Percentiles rank a stretch among this genome's conserved stretches.
phyloP scores from a whole-genome alignment of 805 yeast genomes.

The Kodamaea sagamina region DNA sequence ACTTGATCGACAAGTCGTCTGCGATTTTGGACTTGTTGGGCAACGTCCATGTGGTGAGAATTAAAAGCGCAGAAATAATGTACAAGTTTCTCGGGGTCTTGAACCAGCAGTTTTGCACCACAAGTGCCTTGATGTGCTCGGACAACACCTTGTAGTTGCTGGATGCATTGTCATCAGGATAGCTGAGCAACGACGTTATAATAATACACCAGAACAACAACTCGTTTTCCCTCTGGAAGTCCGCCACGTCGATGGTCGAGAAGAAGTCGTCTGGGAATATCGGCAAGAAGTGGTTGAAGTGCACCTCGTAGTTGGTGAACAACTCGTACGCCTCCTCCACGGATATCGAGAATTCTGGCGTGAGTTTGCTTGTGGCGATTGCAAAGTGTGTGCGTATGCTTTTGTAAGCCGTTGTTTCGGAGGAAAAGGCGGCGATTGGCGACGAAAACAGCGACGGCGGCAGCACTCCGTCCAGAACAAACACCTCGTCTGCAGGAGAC shows the following conservation, averaged over 20 bases:
- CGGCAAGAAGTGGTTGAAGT: constrained; percentile 36
- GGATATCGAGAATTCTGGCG: constrained; percentile 13
- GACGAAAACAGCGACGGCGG: too few species aligned
- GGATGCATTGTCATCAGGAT: constrained; percentile 16
- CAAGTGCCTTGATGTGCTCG: constrained; percentile 38
- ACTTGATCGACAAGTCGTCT: constrained; percentile 39
- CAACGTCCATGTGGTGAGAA: constrained; percentile 49
- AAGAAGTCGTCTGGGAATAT: constrained; percentile 27
- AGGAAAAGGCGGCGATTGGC: background rate
- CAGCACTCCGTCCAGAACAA: background rate
- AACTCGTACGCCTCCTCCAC: constrained; percentile 15
- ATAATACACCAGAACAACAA: constrained; percentile 45
- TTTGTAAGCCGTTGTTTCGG: constrained; percentile 4
- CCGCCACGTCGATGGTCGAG: constrained; percentile 15
- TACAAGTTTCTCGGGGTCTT: constrained; percentile 47
- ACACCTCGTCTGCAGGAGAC: constrained; percentile 11
- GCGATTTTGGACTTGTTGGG: constrained; percentile 30
- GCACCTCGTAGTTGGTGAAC: constrained; percentile 26
- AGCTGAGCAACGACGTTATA: constrained; percentile 33
- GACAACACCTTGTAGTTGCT: constrained; percentile 27
- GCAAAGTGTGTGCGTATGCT: constrained; percentile 3
- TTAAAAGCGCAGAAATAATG: constrained; percentile 38
- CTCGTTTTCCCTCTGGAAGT: constrained; percentile 29
- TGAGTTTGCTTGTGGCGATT: background rate
- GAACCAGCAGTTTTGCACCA: constrained; percentile 45